phyloP scores from a whole-genome alignment of 257 asterid genomes.

The Scutellaria barbata region DNA sequence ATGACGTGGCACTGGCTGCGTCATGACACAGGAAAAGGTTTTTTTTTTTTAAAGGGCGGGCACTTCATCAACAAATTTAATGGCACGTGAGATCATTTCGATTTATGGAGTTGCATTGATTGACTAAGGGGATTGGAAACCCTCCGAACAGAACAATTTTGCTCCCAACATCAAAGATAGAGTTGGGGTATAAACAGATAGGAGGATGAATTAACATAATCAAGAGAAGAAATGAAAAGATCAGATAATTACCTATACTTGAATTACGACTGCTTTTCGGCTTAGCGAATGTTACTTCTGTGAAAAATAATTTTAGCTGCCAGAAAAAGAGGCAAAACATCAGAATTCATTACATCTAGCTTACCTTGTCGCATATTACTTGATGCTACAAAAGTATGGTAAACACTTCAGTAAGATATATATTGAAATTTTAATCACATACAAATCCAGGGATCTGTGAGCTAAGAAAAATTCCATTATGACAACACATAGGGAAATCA shows the following conservation, averaged over 20 bases:
- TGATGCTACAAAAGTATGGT: slow-evolving; percentile 10
- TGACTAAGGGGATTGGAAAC: too few relatives aligned
- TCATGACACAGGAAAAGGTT: too few relatives aligned
- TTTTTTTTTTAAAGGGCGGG: too few relatives aligned
- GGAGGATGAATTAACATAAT: neutral
- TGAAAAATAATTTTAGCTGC: slow-evolving; percentile 90
- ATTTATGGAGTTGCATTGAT: too few relatives aligned
- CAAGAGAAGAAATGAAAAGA: slow-evolving; percentile 2
- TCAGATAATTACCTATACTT: slow-evolving; percentile 71
- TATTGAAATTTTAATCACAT: neutral
- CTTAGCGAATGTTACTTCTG: slow-evolving; percentile 93
- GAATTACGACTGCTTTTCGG: slow-evolving; percentile 99
- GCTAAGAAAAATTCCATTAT: neutral
- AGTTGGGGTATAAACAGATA: slow-evolving; percentile 3
- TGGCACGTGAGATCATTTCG: too few relatives aligned
- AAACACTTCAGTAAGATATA: neutral
- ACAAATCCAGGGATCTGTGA: neutral
- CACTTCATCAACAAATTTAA: too few relatives aligned
- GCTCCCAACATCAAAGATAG: too few relatives aligned
- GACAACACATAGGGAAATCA: neutral
- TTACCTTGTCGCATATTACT: neutral
- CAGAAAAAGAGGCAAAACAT: slow-evolving; percentile 36
- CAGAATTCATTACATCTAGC: slow-evolving; percentile 26
- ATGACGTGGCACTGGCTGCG: too few relatives aligned
- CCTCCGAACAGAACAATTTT: too few relatives aligned